Conservation (phyloP, 805 yeast genomes). For the Lipomyces yamadae region DNA sequence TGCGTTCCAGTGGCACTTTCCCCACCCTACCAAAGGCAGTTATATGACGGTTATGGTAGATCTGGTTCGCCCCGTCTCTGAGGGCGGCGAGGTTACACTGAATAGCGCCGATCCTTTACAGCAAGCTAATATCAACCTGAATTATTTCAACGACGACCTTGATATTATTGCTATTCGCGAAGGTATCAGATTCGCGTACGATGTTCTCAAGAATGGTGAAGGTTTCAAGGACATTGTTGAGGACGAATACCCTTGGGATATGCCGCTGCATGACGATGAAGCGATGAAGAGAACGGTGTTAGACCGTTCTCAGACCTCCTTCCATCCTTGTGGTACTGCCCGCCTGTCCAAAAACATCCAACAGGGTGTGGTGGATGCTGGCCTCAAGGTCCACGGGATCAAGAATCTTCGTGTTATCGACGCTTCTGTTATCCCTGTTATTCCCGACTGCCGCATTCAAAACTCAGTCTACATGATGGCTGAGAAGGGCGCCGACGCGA, state of each 20-base stretch:
- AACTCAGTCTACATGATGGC: slow-evolving; percentile 44
- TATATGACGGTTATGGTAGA: slow-evolving; percentile 43
- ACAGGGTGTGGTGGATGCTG: slow-evolving; percentile 44
- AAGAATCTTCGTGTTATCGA: slow-evolving; percentile 44
- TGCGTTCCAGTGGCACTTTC: slow-evolving; percentile 45
- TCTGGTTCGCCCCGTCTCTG: slow-evolving; percentile 43
- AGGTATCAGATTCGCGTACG: slow-evolving; percentile 45
- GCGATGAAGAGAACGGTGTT: slow-evolving; percentile 45
- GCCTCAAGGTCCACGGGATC: slow-evolving; percentile 45
- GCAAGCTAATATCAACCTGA: slow-evolving; percentile 42
- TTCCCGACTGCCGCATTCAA: slow-evolving; percentile 44
- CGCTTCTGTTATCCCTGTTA: slow-evolving; percentile 47
- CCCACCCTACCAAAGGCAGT: slow-evolving; percentile 41
- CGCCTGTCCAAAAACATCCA: slow-evolving; percentile 11
- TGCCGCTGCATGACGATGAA: slow-evolving; percentile 44
- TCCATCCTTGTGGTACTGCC: slow-evolving; percentile 47
- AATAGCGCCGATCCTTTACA: slow-evolving; percentile 41
- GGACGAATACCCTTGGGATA: slow-evolving; percentile 45
- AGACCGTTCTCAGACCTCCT: slow-evolving; percentile 45
- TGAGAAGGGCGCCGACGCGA: slow-evolving; percentile 44
- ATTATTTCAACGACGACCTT: slow-evolving; percentile 44
- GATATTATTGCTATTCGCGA: slow-evolving; percentile 46
- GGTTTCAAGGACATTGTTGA: slow-evolving; percentile 45
- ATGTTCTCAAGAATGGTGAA: slow-evolving; percentile 43
- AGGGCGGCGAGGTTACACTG: slow-evolving; percentile 42